Evolutionary conservation across 352 stramenopile genomes (phyloP).

Genomic region (Pilasporangium apinafurcum): DNA sequence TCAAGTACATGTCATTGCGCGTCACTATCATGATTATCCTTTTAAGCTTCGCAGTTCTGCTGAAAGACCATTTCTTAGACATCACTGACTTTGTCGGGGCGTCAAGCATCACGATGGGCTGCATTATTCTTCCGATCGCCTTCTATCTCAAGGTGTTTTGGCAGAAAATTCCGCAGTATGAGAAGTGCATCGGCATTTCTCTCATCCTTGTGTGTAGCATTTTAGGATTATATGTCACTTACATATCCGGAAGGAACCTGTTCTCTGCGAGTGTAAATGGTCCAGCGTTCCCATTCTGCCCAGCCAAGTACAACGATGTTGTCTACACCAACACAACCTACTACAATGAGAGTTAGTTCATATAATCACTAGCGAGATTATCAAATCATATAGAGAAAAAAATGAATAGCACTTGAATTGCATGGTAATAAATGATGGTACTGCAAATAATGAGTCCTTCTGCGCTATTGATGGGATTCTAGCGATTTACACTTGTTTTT

Average conservation of each 20-base stretch:
- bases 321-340: constrained; percentile 26
- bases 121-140: constrained; percentile 19
- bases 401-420: too few species aligned
- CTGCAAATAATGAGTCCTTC: too few species aligned
- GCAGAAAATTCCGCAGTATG: constrained; percentile 9
- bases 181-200: constrained; percentile 8
- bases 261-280: constrained; percentile 8
- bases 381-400: too few species aligned
- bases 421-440: too few species aligned
- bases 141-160: constrained; percentile 22
- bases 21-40: constrained; percentile 33
- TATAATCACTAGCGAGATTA: too few species aligned
- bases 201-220: constrained; percentile 13
- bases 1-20: constrained; percentile 37
- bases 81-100: constrained; percentile 17
- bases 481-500: background rate
- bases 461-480: constrained; percentile 16
- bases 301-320: constrained; percentile 12
- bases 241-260: constrained; percentile 17
- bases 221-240: constrained; percentile 15
- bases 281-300: constrained; percentile 15
- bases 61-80: constrained; percentile 25
- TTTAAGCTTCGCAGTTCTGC: constrained; percentile 40
- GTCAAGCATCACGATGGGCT: constrained; percentile 15
- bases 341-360: constrained; percentile 7